Percentiles rank a stretch among this genome's conserved stretches.
Evolutionary conservation across 108 stramenopile species (phyloP).

Genomic region (Fragilaria crotonensis): DNA sequence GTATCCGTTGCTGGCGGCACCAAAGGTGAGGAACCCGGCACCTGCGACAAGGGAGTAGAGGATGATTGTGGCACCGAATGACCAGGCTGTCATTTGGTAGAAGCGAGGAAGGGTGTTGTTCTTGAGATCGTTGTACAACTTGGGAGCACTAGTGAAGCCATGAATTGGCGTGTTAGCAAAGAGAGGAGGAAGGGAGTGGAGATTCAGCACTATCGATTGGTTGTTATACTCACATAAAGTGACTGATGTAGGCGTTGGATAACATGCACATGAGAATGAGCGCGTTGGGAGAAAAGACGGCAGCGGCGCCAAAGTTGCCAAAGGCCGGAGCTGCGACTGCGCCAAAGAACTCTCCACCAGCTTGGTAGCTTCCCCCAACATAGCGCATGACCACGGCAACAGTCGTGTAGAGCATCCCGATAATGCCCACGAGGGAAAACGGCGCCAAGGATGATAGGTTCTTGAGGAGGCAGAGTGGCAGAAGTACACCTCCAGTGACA

Average conservation of each 20-base stretch:
- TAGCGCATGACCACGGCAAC: constrained; percentile 73
- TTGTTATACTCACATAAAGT: constrained; percentile 24
- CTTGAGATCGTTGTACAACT: constrained; percentile 92
- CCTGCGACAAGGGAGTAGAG: constrained; percentile 74
- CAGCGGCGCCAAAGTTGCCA: constrained; percentile 57
- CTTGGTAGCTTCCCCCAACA: constrained; percentile 70
- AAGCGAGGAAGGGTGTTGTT: constrained; percentile 82
- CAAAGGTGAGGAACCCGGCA: constrained; percentile 91
- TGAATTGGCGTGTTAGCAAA: constrained; percentile 20
- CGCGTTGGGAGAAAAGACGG: constrained; percentile 65
- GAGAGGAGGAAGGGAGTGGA: not conserved
- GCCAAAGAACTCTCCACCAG: constrained; percentile 55
- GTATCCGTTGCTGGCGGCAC: constrained; percentile 72
- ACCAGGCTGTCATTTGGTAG: constrained; percentile 68
- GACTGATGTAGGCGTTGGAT: constrained; percentile 88
- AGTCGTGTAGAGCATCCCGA: constrained; percentile 87
- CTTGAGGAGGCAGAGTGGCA: constrained; percentile 91
- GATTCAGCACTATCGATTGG: too few species aligned
- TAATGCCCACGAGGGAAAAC: constrained; percentile 81
- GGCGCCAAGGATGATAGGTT: constrained; percentile 79
- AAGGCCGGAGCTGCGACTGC: constrained; percentile 61
- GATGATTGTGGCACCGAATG: constrained; percentile 67
- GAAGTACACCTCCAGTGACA: constrained; percentile 69
- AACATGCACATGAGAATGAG: constrained; percentile 92
- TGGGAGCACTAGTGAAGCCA: constrained; percentile 88